Base-by-base conservation (phyloP, 2,329 filamentous ascomycete species). In the Penicillium sp. region DNA sequence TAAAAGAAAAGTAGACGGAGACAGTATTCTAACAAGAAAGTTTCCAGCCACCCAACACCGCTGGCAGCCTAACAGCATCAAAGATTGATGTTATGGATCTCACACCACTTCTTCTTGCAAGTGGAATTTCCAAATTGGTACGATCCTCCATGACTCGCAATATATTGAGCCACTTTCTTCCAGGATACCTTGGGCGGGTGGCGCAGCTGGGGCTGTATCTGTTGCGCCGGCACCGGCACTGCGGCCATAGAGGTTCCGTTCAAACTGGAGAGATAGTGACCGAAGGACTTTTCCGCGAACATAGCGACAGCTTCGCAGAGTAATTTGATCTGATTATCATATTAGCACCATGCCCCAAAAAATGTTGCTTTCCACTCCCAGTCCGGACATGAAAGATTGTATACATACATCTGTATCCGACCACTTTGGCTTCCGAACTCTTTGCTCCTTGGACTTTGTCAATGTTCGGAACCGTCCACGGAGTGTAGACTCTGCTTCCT, bases 101-200 rank as follows among this genome's bases (percentile, higher is more conserved):
- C 78, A 13, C 74, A 67, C 79, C 81, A 86, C 70, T 84, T 85
- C 70, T 82, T 84, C 67, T 84, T 84, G 61, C 82, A 84, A 0
- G 84, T 85, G 2, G 82, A 78, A 58, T 83, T 80, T 2, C 82
- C 83, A 61, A 85, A 86, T 27, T 75, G 74, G 62, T 86, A 86
- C 2, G 78, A 79, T 7, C 81, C 82, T 2, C 81, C 81, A 37
- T 79, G 65, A 3, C 68, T 61, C 55, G 63, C 67, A 49, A 87
- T 84, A 55, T 78, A 80, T 26, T 82, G 76, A 1, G 78, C 76
- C 18, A 86, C 77, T 49, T 76, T 77, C 70, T 84, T 84, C 84
- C 84, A 86, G 0, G 80, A 78, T 2, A 85, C 71, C 62, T 80
- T 83, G 1, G 68, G 69, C 1, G 63, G 54, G 21, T 17, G 33